Base-by-base conservation (phyloP, 441 rosid genomes). In the Capsella rubella region DNA sequence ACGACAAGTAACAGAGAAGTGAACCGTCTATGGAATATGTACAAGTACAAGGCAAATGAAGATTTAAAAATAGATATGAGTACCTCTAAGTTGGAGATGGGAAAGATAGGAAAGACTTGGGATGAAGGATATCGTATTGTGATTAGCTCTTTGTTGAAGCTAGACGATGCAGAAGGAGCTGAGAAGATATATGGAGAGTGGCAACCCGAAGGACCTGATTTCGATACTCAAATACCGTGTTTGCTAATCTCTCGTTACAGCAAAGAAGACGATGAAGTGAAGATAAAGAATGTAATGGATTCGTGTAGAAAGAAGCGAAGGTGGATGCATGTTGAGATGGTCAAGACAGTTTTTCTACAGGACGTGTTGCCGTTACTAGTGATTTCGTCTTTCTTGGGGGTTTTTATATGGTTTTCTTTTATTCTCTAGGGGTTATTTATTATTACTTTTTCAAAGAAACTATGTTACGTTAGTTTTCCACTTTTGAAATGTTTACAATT, bases 81-180 rank as follows among this genome's bases (percentile, higher is more conserved):
- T 12, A 40, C 14, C 43, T 40, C 14, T 40, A 11, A 0, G 8
- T 8, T 8, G 8, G 3, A 35, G 39, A 35, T 35, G 1, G 35
- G 35, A 32, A 32, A 32, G 35, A 35, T 40, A 1, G 35, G 35
- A 32, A 32, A 6, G 35, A 35, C 12, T 40, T 40, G 42, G 42
- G 13, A 42, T 12, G 46, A 42, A 42, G 46, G 14, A 21, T 51
- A 51, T 51, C 27, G 52, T 15, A 16, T 7, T 15, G 25, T 47
- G 54, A 45, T 56, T 32, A 47, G 46, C 2, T 54, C 72, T 29
- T 67, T 67, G 72, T 29, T 55, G 42, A 67, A 18, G 63, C 53
- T 53, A 2, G 52, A 4, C 2, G 72, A 67, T 40, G 61, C 53
- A 2, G 15, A 67, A 67, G 72, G 62, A 53, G 72, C 72, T n/a